Conservation (phyloP, 805 yeast genomes). For the Candida ponderosae region DNA sequence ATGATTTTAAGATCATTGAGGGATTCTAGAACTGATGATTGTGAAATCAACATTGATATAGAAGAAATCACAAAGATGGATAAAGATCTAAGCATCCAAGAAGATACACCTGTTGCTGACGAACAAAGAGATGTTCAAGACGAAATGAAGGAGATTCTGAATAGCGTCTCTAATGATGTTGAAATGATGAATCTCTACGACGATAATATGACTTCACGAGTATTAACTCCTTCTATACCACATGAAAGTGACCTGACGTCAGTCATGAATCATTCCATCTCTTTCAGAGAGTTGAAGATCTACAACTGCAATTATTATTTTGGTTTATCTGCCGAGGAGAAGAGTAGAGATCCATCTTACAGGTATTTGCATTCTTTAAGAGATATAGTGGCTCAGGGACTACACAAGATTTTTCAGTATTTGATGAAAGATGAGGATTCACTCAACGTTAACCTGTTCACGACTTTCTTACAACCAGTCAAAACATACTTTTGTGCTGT, state of each 20-base stretch:
- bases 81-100: slow-evolving; percentile 10
- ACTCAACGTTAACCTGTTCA: slow-evolving; percentile 48
- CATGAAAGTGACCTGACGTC: slow-evolving; percentile 29
- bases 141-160: slow-evolving; percentile 17
- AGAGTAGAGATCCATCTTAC: slow-evolving; percentile 35
- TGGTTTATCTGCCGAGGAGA: slow-evolving; percentile 42
- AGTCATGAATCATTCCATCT: slow-evolving; percentile 44
- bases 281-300: slow-evolving; percentile 52
- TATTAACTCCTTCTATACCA: slow-evolving; percentile 20
- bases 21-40: slow-evolving; percentile 24
- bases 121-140: slow-evolving; percentile 20
- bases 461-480: slow-evolving; percentile 52
- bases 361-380: slow-evolving; percentile 52
- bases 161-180: slow-evolving; percentile 35
- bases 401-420: slow-evolving; percentile 49
- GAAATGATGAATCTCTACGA: slow-evolving; percentile 35
- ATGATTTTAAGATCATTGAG: slow-evolving; percentile 28
- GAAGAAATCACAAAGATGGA: slow-evolving; percentile 25
- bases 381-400: slow-evolving; percentile 48
- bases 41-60: slow-evolving; percentile 29
- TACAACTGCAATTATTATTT: slow-evolving; percentile 62
- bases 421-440: slow-evolving; percentile 43
- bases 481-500: slow-evolving; percentile 77
- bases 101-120: slow-evolving; percentile 9
- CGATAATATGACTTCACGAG: slow-evolving; percentile 26